Evolutionary conservation across 176 grass and related monocot species (phyloP).

Genomic region (Otatea glauca): DNA sequence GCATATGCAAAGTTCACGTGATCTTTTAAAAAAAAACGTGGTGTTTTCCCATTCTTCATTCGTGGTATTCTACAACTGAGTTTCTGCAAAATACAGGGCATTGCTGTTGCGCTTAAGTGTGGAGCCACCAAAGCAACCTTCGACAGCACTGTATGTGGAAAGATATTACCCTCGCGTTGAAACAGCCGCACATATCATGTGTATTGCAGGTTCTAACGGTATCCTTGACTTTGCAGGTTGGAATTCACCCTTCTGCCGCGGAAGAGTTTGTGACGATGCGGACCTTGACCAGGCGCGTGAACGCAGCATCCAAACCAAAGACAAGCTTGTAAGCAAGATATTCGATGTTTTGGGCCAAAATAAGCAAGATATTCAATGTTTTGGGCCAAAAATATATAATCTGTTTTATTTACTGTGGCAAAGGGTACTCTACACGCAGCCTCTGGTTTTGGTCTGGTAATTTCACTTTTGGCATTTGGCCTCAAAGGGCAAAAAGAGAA

Average conservation of each 20-base stretch:
- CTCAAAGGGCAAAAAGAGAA: background rate
- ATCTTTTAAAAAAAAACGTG: background rate
- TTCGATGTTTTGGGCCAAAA: no score
- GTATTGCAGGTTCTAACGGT: background rate
- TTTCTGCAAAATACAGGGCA: constrained; percentile 55
- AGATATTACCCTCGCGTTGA: background rate
- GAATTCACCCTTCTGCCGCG: constrained; percentile 89
- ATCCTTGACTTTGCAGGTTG: constrained; percentile 64
- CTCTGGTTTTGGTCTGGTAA: background rate
- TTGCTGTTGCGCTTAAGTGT: constrained; percentile 85
- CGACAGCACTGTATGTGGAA: constrained; percentile 75
- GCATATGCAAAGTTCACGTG: background rate
- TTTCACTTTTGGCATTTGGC: background rate
- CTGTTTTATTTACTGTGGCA: background rate
- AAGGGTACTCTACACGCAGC: background rate
- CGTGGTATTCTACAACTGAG: background rate
- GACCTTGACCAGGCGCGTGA: constrained; percentile 64
- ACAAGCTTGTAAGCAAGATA: constrained; percentile 52
- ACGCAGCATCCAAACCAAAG: constrained; percentile 60
- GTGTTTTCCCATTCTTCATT: background rate
- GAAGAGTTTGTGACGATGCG: constrained; percentile 98
- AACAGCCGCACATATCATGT: background rate
- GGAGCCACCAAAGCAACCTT: constrained; percentile 91
- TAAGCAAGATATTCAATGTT: constrained; percentile 27
- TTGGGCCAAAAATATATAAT: background rate